Percentiles rank a stretch among this genome's conserved stretches.
These are phyloP conservation scores for Penicillium pulvis DNA, from an alignment of 495 filamentous ascomycete genomes.

Conservation along the genomic window DNA sequence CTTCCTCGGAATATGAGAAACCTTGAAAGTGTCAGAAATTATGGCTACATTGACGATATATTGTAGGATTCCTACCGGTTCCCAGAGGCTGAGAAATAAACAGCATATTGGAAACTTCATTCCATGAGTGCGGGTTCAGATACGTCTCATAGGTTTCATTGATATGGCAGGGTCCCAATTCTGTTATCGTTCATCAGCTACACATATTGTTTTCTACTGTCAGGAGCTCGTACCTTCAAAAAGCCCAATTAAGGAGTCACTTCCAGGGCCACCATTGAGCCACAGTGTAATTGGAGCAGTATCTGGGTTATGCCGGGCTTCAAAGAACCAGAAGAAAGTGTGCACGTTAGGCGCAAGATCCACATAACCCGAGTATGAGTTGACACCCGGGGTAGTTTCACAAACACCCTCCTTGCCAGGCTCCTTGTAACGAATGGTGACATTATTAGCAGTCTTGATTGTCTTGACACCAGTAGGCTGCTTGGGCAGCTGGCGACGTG, in stretches of 20 bases:
- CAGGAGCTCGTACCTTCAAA: constrained; percentile 50
- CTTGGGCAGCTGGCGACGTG: constrained; percentile 45
- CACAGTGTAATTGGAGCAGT: constrained; percentile 56
- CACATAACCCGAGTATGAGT: constrained; percentile 45
- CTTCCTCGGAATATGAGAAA: constrained; percentile 56
- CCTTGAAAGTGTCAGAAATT: constrained; percentile 25
- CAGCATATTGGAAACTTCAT: constrained; percentile 63
- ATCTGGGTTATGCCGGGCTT: constrained; percentile 43
- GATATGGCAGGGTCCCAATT: constrained; percentile 62
- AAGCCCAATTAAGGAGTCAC: constrained; percentile 62
- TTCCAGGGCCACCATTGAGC: constrained; percentile 61
- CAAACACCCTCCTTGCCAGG: constrained; percentile 50
- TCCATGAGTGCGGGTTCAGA: constrained; percentile 59
- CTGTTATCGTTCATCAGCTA: constrained; percentile 47
- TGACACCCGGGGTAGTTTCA: constrained; percentile 54
- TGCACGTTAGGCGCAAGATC: constrained; percentile 42
- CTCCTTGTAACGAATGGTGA: constrained; percentile 47
- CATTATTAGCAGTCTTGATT: constrained; percentile 59
- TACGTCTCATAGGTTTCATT: constrained; percentile 53
- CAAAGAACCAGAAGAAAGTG: constrained; percentile 53
- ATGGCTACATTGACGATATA: neutral
- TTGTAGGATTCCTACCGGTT: constrained; percentile 40
- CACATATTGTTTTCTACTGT: neutral
- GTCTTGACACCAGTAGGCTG: constrained; percentile 58
- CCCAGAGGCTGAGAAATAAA: constrained; percentile 63